Percentiles rank a stretch among this genome's conserved stretches.
These are phyloP conservation scores for Pichia sp. DNA, from an alignment of 1,139 yeast species.

Conservation along the genomic window DNA sequence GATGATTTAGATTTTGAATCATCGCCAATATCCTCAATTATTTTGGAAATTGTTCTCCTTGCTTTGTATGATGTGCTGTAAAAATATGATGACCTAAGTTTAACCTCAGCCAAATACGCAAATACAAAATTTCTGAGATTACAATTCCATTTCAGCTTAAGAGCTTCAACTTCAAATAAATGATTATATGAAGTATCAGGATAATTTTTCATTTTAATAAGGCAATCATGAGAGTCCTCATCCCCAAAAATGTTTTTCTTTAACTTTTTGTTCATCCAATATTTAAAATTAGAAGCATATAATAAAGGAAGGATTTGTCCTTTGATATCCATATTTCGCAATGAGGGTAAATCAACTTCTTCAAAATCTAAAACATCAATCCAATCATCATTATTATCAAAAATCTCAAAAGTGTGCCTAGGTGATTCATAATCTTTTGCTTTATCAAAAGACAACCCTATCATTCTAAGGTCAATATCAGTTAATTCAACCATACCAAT, in stretches of 20 bases:
- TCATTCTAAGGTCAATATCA: constrained; percentile 66
- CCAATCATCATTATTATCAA: constrained; percentile 46
- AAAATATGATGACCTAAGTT: constrained; percentile 57
- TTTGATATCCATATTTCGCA: constrained; percentile 21
- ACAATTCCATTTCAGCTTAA: constrained; percentile 78
- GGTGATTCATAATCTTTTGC: constrained; percentile 30
- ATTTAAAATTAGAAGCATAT: constrained; percentile 65
- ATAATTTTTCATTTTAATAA: constrained; percentile 7
- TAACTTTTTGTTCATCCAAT: constrained; percentile 39
- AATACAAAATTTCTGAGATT: constrained; percentile 55
- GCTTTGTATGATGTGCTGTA: constrained; percentile 22
- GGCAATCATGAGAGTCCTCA: constrained; percentile 39
- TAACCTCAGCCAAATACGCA: constrained; percentile 57
- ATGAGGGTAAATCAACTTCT: constrained; percentile 54
- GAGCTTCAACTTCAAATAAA: constrained; percentile 66
- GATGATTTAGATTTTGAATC: not conserved
- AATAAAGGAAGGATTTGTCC: constrained; percentile 60
- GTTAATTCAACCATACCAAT: constrained; percentile 65
- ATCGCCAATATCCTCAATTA: not conserved
- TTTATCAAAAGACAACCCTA: constrained; percentile 49
- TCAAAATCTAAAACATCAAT: constrained; percentile 71
- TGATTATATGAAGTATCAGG: constrained; percentile 43
- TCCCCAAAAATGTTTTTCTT: constrained; percentile 17
- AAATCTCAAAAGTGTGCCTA: constrained; percentile 16
- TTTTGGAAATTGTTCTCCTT: constrained; percentile 5